phyloP scores from a whole-genome alignment of 2,329 filamentous ascomycete genomes.

The Fusarium ambrosium region DNA sequence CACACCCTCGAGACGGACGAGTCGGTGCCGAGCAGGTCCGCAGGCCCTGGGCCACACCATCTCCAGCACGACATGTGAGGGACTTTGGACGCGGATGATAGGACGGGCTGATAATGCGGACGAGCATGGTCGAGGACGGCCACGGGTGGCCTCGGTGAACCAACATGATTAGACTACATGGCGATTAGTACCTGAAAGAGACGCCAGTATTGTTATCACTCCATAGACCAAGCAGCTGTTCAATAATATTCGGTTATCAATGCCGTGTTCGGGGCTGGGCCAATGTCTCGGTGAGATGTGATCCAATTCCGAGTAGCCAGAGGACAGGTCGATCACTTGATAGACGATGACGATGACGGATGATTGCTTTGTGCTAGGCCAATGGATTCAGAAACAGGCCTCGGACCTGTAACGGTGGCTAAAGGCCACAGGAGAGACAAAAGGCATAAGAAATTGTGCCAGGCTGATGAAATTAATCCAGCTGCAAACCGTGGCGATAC shows the following conservation, averaged over 20 bases:
- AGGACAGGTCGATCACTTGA: constrained; percentile 4
- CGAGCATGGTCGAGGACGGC: not conserved
- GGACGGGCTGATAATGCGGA: not conserved
- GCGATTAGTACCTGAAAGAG: constrained; percentile 22
- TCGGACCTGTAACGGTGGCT: not conserved
- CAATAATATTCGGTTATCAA: constrained; percentile 25
- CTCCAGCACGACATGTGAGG: constrained; percentile 34
- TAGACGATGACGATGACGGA: not conserved
- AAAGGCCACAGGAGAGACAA: not conserved
- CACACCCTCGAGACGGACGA: constrained; percentile 37
- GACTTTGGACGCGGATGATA: not conserved
- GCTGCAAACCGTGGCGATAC: constrained; percentile 2
- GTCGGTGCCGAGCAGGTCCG: constrained; percentile 9
- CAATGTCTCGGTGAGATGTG: not conserved
- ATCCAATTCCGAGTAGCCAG: not conserved
- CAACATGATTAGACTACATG: constrained; percentile 10
- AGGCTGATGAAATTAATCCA: not conserved
- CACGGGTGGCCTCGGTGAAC: not conserved
- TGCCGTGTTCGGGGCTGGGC: not conserved
- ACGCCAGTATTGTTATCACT: constrained; percentile 37
- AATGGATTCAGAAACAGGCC: constrained; percentile 1
- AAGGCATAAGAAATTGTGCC: not conserved
- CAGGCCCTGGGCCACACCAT: constrained; percentile 24
- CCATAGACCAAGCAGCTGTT: constrained; percentile 9
- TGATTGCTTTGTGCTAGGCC: not conserved